Percentiles rank a stretch among this genome's conserved stretches.
Conservation (phyloP, 2,329 filamentous ascomycete genomes). For the Elsinoe perseae region DNA sequence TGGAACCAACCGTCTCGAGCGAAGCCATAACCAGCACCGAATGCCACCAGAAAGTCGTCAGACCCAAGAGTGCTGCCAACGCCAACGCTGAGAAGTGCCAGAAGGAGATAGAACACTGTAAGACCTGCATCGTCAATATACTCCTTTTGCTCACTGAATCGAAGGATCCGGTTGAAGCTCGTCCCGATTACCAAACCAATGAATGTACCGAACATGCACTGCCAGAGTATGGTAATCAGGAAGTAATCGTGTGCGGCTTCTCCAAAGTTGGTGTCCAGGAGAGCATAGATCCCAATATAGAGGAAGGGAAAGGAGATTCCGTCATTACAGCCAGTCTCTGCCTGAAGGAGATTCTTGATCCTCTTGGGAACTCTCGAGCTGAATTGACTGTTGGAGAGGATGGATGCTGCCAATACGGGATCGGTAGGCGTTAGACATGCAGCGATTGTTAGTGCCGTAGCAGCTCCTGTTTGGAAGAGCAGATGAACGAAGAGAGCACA, state of each 20-base stretch:
- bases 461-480: slow-evolving; percentile 40
- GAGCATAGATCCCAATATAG: slow-evolving; percentile 44
- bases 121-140: slow-evolving; percentile 46
- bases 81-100: slow-evolving; percentile 46
- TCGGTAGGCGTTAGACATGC: slow-evolving; percentile 52
- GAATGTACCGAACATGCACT: slow-evolving; percentile 43
- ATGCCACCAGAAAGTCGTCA: slow-evolving; percentile 51
- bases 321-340: slow-evolving; percentile 51
- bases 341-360: slow-evolving; percentile 44
- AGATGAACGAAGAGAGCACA: slow-evolving; percentile 41
- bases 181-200: slow-evolving; percentile 44
- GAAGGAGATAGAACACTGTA: slow-evolving; percentile 49
- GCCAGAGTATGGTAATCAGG: slow-evolving; percentile 48
- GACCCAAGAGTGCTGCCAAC: slow-evolving; percentile 45
- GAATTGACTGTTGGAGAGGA: slow-evolving; percentile 48
- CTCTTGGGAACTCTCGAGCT: slow-evolving; percentile 45
- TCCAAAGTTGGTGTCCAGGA: slow-evolving; percentile 34
- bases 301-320: slow-evolving; percentile 51
- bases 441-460: slow-evolving; percentile 44
- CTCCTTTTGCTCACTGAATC: slow-evolving; percentile 38
- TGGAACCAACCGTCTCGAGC: slow-evolving; percentile 48
- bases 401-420: slow-evolving; percentile 48
- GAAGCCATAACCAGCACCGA: slow-evolving; percentile 49
- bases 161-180: slow-evolving; percentile 41
- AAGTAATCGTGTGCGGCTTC: slow-evolving; percentile 45